Percentiles rank a stretch among this genome's conserved stretches.
These are phyloP conservation scores for Circinella minor DNA, from an alignment of 371 early-diverging fungal species.

Conservation along the genomic window DNA sequence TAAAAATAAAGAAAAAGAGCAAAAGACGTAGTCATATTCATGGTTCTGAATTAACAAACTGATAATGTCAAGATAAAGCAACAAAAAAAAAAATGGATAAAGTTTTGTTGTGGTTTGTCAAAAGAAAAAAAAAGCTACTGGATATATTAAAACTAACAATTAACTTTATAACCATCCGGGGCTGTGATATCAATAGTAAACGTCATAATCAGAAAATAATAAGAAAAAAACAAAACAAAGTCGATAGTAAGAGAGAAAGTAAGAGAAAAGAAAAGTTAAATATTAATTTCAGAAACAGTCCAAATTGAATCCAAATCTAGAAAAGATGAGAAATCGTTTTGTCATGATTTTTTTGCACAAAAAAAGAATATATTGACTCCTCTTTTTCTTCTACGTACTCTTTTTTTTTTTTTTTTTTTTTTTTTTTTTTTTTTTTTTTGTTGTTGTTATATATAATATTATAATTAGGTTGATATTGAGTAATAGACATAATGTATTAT, in stretches of 20 bases:
- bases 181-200: slow-evolving; percentile 32
- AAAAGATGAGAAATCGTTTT: neutral
- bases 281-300: neutral
- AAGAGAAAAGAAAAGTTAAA: neutral
- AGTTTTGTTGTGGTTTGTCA: neutral
- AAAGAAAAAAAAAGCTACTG: too few relatives aligned
- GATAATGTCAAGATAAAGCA: too few relatives aligned
- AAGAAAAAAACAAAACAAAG: neutral
- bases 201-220: slow-evolving; percentile 12
- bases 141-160: slow-evolving; percentile 31
- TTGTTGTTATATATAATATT: too few relatives aligned
- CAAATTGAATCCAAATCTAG: neutral
- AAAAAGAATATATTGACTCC: too few relatives aligned
- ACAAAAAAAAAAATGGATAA: too few relatives aligned
- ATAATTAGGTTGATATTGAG: too few relatives aligned
- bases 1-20: neutral
- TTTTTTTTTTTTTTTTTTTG: too few relatives aligned
- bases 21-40: too few relatives aligned
- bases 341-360: neutral
- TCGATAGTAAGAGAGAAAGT: neutral
- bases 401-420: too few relatives aligned
- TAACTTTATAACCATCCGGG: slow-evolving; percentile 40
- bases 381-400: too few relatives aligned
- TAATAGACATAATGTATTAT: too few relatives aligned
- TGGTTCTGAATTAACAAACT: too few relatives aligned